Base-by-base conservation (phyloP, 768 basidiomycete species). In the Dioszegia aurantiaca region DNA sequence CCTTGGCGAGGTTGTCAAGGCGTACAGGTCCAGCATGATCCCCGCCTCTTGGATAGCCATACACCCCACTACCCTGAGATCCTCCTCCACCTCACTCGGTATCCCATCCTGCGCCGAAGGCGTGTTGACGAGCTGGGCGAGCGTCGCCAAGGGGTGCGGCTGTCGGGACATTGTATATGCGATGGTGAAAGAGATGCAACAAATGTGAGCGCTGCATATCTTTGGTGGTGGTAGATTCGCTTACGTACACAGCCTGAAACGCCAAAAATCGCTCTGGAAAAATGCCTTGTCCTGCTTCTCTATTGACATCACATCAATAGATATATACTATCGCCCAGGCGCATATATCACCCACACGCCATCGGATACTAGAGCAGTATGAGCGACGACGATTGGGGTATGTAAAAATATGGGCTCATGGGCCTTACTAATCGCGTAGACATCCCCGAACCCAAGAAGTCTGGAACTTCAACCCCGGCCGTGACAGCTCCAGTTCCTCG, bases 31-130 rank as follows among this genome's bases (percentile, higher is more conserved):
- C 65, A 97, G 81, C 56, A 98, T 81, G 42, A 91, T 82, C 31
- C 95, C 95, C 3, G 93, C 91, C 78, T 95, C 87, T 70, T 97
- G 90, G 21, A 99, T 91, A 59, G 98, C 81, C 79, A 92, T 90
- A 77, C 91, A 94, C 1, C 93, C 95, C 66, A 86, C 90, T 0
- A 87, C 86, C 44, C 93, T 81, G 33, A 99, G 81, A 65, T 95
- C 92, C 56, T 88, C 85, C 74, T 99, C 94, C 14, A 95, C 77
- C 23, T 87, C 85, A 21, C 72, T 75, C 0, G 92, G 87, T 9
- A 98, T 81, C 0, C 88, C 89, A 79, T 97, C 92, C 60, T 84
- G 82, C 26, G 79, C 73, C 0, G 93, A 97, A 0, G 92, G 92
- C 0, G 89, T 87, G 36, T 81, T 82, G 64, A 86, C 80, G 47